phyloP scores from a whole-genome alignment of 2,329 filamentous ascomycete species.

The Chaetothyriales sp. region DNA sequence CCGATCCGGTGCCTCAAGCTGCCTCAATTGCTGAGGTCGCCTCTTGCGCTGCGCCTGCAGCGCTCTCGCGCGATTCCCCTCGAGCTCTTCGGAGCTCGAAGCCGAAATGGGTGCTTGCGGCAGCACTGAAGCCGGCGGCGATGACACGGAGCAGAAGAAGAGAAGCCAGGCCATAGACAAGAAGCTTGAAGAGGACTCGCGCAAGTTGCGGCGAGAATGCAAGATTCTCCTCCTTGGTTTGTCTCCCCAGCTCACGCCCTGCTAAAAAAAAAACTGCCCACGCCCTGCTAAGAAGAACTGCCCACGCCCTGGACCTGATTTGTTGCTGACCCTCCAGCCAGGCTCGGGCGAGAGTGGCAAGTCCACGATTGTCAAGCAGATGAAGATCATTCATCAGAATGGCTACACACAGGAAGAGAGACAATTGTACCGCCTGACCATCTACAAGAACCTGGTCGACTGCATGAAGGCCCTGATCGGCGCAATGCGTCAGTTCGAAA shows the following conservation, averaged over 20 bases:
- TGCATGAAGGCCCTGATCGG: conserved; percentile 86
- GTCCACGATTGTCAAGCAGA: conserved; percentile 98
- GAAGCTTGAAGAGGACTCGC: conserved; percentile 84
- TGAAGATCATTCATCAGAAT: conserved; percentile 99
- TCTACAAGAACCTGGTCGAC: conserved; percentile 96
- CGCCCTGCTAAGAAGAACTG: background rate
- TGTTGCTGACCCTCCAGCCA: conserved; percentile 36
- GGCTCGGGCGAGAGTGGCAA: conserved; percentile 97
- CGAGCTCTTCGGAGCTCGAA: conserved; percentile 4
- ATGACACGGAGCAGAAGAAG: conserved; percentile 87
- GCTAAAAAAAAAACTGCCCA: conserved; percentile 1
- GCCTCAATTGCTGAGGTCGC: conserved; percentile 13
- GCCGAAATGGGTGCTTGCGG: conserved; percentile 74
- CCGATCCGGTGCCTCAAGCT: conserved; percentile 12
- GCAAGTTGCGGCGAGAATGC: conserved; percentile 87
- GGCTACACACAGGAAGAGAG: conserved; percentile 92
- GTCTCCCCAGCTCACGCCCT: conserved; percentile 2
- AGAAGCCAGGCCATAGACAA: conserved; percentile 91
- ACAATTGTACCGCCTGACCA: conserved; percentile 82
- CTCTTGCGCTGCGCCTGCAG: conserved; percentile 14
- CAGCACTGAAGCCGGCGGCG: conserved; percentile 57
- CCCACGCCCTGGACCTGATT: conserved; percentile 2
- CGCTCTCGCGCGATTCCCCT: conserved; percentile 4
- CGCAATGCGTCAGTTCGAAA: conserved; percentile 82
- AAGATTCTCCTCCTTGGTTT: conserved; percentile 91